phyloP scores from a whole-genome alignment of 352 stramenopile genomes.

The Globisporangium uncinulatum region DNA sequence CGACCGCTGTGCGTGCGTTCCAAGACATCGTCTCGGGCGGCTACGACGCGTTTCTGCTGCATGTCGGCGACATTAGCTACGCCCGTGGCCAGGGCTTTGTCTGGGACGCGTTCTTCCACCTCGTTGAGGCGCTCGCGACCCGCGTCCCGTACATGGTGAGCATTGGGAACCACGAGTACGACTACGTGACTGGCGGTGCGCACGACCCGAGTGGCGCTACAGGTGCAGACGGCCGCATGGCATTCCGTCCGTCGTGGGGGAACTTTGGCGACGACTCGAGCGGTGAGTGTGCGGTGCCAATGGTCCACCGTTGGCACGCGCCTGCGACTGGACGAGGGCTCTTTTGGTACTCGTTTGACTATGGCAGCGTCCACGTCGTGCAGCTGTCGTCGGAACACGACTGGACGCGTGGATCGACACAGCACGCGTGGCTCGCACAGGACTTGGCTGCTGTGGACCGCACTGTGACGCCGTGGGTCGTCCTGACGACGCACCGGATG shows the following conservation, averaged over 20 bases:
- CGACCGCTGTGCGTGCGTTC: slow-evolving; percentile 10
- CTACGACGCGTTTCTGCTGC: slow-evolving; percentile 33
- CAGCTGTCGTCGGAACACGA: slow-evolving; percentile 90
- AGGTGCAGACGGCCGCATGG: slow-evolving; percentile 13
- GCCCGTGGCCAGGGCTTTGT: slow-evolving; percentile 39
- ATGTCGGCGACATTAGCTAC: slow-evolving; percentile 72
- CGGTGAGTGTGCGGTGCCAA: slow-evolving; percentile 60
- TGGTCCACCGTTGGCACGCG: slow-evolving; percentile 48
- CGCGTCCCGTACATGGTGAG: slow-evolving; percentile 60
- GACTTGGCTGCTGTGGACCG: slow-evolving; percentile 83
- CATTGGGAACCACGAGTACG: slow-evolving; percentile 54
- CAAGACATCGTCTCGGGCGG: slow-evolving; percentile 7
- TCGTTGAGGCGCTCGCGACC: slow-evolving; percentile 58
- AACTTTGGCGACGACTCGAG: slow-evolving; percentile 57
- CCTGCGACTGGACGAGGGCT: slow-evolving; percentile 55
- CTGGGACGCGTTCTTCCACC: slow-evolving; percentile 66
- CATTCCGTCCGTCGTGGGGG: slow-evolving; percentile 51
- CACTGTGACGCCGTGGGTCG: slow-evolving; percentile 79
- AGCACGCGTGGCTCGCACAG: slow-evolving; percentile 83
- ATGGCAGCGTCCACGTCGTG: slow-evolving; percentile 80
- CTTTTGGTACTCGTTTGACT: slow-evolving; percentile 89
- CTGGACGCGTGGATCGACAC: slow-evolving; percentile 66
- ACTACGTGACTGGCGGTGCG: slow-evolving; percentile 42
- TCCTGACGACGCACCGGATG: slow-evolving; percentile 43
- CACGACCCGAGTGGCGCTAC: slow-evolving; percentile 41